Evolutionary conservation across 129 eudicot genomes (phyloP).

Genomic region (Deinandra increscens): DNA sequence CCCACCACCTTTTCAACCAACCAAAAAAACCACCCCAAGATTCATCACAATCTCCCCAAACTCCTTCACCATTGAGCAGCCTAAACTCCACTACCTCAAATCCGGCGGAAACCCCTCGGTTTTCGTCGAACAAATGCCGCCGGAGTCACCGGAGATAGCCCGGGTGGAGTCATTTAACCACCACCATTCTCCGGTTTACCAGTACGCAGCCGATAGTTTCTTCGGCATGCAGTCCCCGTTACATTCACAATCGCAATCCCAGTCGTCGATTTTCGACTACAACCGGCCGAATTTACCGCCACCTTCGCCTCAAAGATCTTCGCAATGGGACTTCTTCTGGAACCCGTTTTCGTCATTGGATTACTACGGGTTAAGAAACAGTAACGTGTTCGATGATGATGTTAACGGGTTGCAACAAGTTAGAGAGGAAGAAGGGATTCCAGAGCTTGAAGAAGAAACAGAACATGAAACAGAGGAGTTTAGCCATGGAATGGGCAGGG

Average conservation of each 20-base stretch:
- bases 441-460: slow-evolving; percentile 93
- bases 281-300: slow-evolving; percentile 61
- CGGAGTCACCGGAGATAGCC: slow-evolving; percentile 69
- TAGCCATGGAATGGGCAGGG: slow-evolving; percentile 22
- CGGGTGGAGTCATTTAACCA: slow-evolving; percentile 53
- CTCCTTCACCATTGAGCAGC: slow-evolving; percentile 53
- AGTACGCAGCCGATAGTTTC: slow-evolving; percentile 70
- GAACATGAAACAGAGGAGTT: slow-evolving; percentile 46
- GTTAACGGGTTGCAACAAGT: slow-evolving; percentile 66
- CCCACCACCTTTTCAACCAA: slow-evolving; percentile 50
- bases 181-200: slow-evolving; percentile 49
- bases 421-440: slow-evolving; percentile 96
- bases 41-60: slow-evolving; percentile 82
- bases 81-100: slow-evolving; percentile 53
- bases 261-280: slow-evolving; percentile 48
- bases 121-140: slow-evolving; percentile 73
- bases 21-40: slow-evolving; percentile 59
- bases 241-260: slow-evolving; percentile 42
- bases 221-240: slow-evolving; percentile 65
- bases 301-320: slow-evolving; percentile 74
- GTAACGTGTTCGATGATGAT: slow-evolving; percentile 70
- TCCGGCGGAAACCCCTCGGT: slow-evolving; percentile 66
- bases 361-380: slow-evolving; percentile 67
- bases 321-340: slow-evolving; percentile 98
- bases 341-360: slow-evolving; percentile 89